phyloP scores from a whole-genome alignment of 2,329 filamentous ascomycete genomes.

The Trichoderma pleuroti region DNA sequence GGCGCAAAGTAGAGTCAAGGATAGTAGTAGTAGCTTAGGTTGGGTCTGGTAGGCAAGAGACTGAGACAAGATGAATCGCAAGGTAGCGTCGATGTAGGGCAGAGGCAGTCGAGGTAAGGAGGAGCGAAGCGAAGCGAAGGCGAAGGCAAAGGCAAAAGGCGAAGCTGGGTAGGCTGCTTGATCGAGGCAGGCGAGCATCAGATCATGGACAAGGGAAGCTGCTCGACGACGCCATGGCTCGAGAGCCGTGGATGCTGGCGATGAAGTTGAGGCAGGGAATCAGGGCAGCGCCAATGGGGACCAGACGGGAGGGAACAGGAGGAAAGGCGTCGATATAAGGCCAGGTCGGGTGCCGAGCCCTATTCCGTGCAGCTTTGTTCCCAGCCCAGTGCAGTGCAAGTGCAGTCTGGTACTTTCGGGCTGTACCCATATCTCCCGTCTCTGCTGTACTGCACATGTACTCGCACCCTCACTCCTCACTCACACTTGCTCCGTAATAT shows the following conservation, averaged over 20 bases:
- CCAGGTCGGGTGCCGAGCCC: not conserved
- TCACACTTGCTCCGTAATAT: not conserved
- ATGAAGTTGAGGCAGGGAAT: not conserved
- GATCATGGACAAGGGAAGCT: not conserved
- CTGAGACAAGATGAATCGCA: not conserved
- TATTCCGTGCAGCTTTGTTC: not conserved
- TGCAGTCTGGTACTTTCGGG: not conserved
- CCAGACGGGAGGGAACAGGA: not conserved
- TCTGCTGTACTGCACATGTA: not conserved
- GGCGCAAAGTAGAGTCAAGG: not conserved
- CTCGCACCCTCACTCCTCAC: not conserved
- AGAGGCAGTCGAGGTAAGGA: not conserved
- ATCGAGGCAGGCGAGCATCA: not conserved
- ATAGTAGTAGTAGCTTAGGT: not conserved
- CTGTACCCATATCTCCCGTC: not conserved
- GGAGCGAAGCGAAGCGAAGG: not conserved
- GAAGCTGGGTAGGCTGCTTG: not conserved
- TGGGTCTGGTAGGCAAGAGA: not conserved
- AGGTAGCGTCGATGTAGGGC: not conserved
- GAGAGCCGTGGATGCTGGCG: not conserved
- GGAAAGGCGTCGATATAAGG: constrained; percentile 1
- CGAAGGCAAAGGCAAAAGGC: too few relatives aligned
- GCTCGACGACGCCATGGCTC: constrained; percentile 7
- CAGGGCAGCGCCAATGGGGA: not conserved
- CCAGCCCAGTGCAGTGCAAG: not conserved